Evolutionary conservation across 306 rosid genomes (phyloP).

Genomic region (Trifolium fragiferum): DNA sequence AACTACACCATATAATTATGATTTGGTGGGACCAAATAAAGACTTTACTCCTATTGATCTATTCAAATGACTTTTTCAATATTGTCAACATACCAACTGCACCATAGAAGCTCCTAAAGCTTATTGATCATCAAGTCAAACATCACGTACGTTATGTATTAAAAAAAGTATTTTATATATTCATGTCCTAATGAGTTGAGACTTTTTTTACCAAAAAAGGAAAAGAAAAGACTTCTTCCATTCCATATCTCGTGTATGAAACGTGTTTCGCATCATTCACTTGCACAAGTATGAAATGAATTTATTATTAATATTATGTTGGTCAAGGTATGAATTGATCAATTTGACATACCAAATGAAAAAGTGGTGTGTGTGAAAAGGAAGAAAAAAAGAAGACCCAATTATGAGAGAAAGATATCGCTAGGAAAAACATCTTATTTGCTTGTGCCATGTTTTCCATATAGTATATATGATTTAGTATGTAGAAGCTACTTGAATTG

Average conservation of each 20-base stretch:
- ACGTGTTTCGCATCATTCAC: background rate
- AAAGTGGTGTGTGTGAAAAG: constrained; percentile 15
- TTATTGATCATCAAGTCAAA: too few species aligned
- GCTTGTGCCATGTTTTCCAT: constrained; percentile 9
- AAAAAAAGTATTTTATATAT: too few species aligned
- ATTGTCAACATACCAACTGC: too few species aligned
- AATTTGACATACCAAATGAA: constrained; percentile 23
- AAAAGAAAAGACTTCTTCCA: background rate
- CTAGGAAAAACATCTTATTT: constrained; percentile 27
- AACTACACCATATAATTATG: too few species aligned
- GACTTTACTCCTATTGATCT: too few species aligned
- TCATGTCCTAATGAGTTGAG: too few species aligned
- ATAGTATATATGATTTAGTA: constrained; percentile 18
- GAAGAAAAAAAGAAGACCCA: background rate
- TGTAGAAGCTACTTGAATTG: constrained; percentile 41
- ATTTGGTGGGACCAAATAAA: too few species aligned
- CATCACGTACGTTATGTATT: too few species aligned
- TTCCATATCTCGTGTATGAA: constrained; percentile 12
- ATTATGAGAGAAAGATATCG: constrained; percentile 13
- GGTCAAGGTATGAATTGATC: background rate
- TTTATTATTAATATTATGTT: background rate
- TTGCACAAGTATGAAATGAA: background rate
- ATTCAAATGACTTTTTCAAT: too few species aligned
- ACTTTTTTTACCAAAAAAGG: background rate
- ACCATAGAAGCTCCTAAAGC: too few species aligned